A percentile compares a stretch with the other conserved stretches of the same genome.
Conservation (phyloP, 495 filamentous ascomycete species). For the Podospora fimiseda region DNA sequence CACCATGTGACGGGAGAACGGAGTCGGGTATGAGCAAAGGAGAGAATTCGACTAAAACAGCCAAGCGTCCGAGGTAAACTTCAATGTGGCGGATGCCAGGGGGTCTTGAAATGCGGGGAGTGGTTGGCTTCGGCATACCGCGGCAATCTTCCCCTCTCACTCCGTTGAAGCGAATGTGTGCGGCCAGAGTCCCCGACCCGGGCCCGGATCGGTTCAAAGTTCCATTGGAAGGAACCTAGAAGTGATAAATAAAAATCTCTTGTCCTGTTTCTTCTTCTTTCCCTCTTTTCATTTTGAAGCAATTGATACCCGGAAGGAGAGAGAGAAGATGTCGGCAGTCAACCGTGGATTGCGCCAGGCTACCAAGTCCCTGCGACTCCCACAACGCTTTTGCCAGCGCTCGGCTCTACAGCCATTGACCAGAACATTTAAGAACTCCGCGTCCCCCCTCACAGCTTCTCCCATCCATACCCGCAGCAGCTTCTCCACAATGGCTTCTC, state of each 20-base stretch:
- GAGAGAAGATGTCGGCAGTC: constrained; percentile 25
- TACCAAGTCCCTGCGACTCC: constrained; percentile 24
- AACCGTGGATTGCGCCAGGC: constrained; percentile 28
- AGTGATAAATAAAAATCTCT: not conserved
- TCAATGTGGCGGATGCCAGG: not conserved
- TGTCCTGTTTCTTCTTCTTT: not conserved
- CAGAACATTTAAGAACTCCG: constrained; percentile 12
- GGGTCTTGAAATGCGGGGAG: not conserved
- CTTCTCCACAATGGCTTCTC: constrained; percentile 54
- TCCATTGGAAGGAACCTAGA: not conserved
- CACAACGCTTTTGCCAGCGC: constrained; percentile 12
- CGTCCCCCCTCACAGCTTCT: constrained; percentile 20
- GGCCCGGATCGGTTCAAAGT: not conserved
- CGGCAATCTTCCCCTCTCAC: constrained; percentile 9
- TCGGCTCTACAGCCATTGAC: constrained; percentile 20
- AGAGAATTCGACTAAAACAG: not conserved
- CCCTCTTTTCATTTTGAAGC: not conserved
- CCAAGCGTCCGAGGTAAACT: not conserved
- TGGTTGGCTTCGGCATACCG: constrained; percentile 13
- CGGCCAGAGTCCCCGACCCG: not conserved
- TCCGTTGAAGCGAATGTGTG: constrained; percentile 3
- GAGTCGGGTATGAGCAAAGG: not conserved
- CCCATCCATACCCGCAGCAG: constrained; percentile 18
- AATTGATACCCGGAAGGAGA: constrained; percentile 16
- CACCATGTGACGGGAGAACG: not conserved